Conservation (phyloP, 441 rosid genomes). For the Brassica balearica region DNA sequence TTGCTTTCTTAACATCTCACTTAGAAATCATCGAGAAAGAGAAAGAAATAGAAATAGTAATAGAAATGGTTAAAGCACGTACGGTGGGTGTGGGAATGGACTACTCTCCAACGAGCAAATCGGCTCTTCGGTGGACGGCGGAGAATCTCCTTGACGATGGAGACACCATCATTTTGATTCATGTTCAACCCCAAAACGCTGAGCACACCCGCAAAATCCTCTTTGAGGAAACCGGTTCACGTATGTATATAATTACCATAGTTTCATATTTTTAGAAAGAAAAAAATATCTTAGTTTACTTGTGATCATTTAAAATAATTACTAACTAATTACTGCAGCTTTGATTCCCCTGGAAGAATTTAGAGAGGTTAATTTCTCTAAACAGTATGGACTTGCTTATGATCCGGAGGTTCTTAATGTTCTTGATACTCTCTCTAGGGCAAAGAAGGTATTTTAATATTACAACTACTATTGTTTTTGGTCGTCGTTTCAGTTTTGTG, state of each 20-base stretch:
- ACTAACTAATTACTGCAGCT: conserved; percentile 51
- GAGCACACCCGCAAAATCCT: conserved; percentile 82
- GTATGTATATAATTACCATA: conserved; percentile 44
- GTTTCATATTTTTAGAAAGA: neutral
- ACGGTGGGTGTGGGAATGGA: conserved; percentile 92
- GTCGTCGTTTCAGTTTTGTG: neutral
- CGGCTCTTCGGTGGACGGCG: conserved; percentile 82
- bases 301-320: neutral
- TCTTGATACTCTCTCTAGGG: conserved; percentile 57
- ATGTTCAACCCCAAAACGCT: conserved; percentile 60
- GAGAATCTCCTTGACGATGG: conserved; percentile 70
- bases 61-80: conserved; percentile 60
- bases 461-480: neutral
- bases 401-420: conserved; percentile 84
- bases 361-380: conserved; percentile 59
- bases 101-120: conserved; percentile 78
- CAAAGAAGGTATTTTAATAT: conserved; percentile 53
- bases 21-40: conserved; percentile 23
- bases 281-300: neutral
- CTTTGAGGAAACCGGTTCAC: conserved; percentile 84
- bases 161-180: conserved; percentile 75
- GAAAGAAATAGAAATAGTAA: conserved; percentile 25
- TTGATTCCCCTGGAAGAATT: conserved; percentile 72
- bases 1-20: neutral
- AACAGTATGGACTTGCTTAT: conserved; percentile 77